Evolutionary conservation across 192 early-diverging fungal genomes (phyloP).

Genomic region (Geranomyces variabilis): DNA sequence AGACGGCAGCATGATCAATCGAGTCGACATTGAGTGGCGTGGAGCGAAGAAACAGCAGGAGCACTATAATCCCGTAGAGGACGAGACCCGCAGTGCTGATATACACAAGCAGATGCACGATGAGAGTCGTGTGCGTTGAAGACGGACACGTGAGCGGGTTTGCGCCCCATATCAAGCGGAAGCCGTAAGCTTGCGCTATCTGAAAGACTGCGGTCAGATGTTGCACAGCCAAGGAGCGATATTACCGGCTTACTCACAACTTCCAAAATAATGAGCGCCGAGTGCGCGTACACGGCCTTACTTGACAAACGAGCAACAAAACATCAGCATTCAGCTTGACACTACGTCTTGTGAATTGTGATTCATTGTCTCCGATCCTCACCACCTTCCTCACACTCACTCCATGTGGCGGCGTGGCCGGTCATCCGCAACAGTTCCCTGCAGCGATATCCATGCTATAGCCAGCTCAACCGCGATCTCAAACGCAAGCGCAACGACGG

Average conservation of each 20-base stretch:
- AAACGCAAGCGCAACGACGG: constrained; percentile 8
- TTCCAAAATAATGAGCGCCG: constrained; percentile 20
- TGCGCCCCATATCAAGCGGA: constrained; percentile 8
- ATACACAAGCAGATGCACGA: constrained; percentile 22
- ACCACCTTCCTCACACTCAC: constrained; percentile 4
- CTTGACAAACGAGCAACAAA: background rate
- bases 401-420: constrained; percentile 31
- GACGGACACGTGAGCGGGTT: constrained; percentile 18
- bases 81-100: constrained; percentile 29
- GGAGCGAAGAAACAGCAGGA: constrained; percentile 37
- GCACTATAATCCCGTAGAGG: constrained; percentile 16
- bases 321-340: too few species aligned
- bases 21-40: constrained; percentile 37
- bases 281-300: constrained; percentile 34
- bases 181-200: constrained; percentile 23
- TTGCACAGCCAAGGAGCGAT: background rate
- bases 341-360: too few species aligned
- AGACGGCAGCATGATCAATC: constrained; percentile 34
- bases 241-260: constrained; percentile 12
- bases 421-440: constrained; percentile 42
- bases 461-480: constrained; percentile 30
- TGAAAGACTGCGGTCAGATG: background rate
- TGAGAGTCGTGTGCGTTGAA: background rate
- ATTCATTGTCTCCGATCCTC: too few species aligned
- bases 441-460: constrained; percentile 33